phyloP scores from a whole-genome alignment of 208 protist species.

The Lotmaria passim region DNA sequence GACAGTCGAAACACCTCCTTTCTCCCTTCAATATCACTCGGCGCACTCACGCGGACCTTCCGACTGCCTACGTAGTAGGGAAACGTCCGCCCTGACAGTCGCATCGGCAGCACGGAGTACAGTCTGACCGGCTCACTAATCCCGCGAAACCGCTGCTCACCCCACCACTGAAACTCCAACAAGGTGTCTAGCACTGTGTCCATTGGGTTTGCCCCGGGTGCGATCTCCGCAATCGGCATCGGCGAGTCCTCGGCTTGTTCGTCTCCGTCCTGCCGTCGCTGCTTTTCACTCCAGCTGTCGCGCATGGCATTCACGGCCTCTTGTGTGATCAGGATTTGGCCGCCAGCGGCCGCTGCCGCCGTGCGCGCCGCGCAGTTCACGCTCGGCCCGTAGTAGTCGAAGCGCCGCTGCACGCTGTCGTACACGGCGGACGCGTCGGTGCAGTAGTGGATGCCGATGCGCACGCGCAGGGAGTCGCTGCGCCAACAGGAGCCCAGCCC shows the following conservation, averaged over 20 bases:
- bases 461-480: constrained; percentile 35
- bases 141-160: constrained; percentile 8
- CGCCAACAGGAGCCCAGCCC: constrained; percentile 31
- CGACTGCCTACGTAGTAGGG: constrained; percentile 14
- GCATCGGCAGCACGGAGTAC: constrained; percentile 12
- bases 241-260: background rate
- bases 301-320: background rate
- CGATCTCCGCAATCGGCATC: constrained; percentile 17
- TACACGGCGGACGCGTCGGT: constrained; percentile 35
- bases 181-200: constrained; percentile 6
- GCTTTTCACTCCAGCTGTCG: background rate
- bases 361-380: constrained; percentile 51
- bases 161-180: constrained; percentile 11
- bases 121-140: background rate
- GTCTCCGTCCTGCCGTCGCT: background rate
- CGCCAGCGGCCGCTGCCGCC: constrained; percentile 17
- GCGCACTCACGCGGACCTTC: constrained; percentile 11
- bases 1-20: constrained; percentile 7
- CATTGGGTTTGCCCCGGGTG: constrained; percentile 4
- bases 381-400: constrained; percentile 75
- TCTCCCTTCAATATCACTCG: constrained; percentile 2
- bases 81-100: constrained; percentile 7
- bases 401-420: constrained; percentile 43
- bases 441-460: constrained; percentile 56
- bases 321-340: constrained; percentile 17